Conservation (phyloP, 2,329 filamentous ascomycete genomes). For the Annulohypoxylon truncatum region DNA sequence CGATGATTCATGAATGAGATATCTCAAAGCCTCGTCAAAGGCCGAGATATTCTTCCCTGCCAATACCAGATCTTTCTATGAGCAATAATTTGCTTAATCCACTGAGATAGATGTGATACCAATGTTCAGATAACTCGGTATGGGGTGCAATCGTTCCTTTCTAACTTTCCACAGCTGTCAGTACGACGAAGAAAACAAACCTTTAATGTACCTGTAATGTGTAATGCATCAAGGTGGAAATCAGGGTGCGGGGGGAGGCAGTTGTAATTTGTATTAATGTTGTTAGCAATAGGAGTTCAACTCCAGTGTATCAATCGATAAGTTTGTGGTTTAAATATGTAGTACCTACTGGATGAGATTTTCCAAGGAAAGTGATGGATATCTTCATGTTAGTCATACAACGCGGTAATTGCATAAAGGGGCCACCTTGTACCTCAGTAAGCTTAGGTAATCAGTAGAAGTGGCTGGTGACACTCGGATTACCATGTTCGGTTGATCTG, state of each 20-base stretch:
- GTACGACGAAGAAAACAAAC: not conserved
- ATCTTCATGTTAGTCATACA: not conserved
- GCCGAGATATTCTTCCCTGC: not conserved
- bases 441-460: slow-evolving; percentile 12
- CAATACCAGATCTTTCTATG: not conserved
- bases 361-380: not conserved
- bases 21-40: not conserved
- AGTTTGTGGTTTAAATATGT: not conserved
- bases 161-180: not conserved
- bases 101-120: not conserved
- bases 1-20: not conserved
- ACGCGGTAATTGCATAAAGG: not conserved
- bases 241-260: not conserved
- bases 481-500: not conserved
- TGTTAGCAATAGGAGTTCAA: not conserved
- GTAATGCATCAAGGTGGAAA: not conserved
- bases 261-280: not conserved
- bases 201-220: not conserved
- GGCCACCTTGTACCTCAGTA: not conserved
- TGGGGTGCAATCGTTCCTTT: no score
- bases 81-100: not conserved
- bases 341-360: not conserved
- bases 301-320: not conserved
- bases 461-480: slow-evolving; percentile 12
- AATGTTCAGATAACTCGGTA: no score